Evolutionary conservation across 768 basidiomycete species (phyloP).

Genomic region (Clitopilus hobsonii): DNA sequence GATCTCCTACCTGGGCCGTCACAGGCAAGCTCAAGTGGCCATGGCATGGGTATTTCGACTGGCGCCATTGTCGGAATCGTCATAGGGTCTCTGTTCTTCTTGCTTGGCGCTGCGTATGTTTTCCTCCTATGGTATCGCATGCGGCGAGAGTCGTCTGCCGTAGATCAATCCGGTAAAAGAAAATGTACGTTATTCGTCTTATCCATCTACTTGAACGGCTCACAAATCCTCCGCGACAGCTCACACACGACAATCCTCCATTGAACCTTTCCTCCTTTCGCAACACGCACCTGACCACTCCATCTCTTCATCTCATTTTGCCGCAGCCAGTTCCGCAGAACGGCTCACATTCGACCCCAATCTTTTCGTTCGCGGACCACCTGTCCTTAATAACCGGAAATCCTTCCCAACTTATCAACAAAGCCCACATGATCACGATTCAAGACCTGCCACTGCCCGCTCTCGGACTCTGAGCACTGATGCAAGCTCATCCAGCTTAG

Average conservation of each 20-base stretch:
- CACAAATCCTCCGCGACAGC: not conserved
- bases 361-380: not conserved
- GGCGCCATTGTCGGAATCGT: constrained; percentile 27
- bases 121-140: constrained; percentile 18
- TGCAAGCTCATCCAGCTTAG: not conserved
- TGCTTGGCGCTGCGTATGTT: constrained; percentile 12
- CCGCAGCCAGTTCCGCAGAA: not conserved
- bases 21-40: constrained; percentile 2
- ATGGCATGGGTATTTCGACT: constrained; percentile 4
- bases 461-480: not conserved
- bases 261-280: constrained; percentile 4
- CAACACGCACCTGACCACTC: not conserved
- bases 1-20: constrained; percentile 4
- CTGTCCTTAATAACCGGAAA: not conserved
- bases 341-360: not conserved
- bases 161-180: not conserved
- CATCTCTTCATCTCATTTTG: not conserved
- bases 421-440: not conserved
- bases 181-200: not conserved
- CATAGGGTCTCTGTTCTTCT: constrained; percentile 18
- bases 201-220: not conserved
- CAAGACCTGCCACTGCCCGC: not conserved
- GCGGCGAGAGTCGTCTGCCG: constrained; percentile 1
- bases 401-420: not conserved
- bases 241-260: not conserved